phyloP scores from a whole-genome alignment of 2,329 filamentous ascomycete genomes.

The Xenoacremonium recifei region DNA sequence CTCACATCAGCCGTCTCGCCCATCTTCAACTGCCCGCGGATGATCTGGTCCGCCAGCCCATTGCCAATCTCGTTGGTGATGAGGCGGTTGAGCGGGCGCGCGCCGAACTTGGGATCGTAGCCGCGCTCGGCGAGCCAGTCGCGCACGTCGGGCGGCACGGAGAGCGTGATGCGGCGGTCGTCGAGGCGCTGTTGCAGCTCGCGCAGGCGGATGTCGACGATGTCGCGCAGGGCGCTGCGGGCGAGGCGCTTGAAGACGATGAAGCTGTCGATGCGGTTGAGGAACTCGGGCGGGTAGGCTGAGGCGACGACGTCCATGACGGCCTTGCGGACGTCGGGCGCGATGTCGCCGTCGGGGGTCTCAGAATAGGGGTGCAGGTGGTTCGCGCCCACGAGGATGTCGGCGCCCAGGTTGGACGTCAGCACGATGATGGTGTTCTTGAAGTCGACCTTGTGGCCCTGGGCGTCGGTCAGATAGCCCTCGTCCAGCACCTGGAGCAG shows the following conservation, averaged over 20 bases:
- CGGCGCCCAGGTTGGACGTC: constrained; percentile 90
- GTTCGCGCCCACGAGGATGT: constrained; percentile 81
- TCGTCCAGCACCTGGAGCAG: constrained; percentile 94
- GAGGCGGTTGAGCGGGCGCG: constrained; percentile 83
- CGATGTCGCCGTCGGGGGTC: constrained; percentile 65
- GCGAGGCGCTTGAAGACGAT: constrained; percentile 92
- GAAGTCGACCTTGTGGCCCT: constrained; percentile 97
- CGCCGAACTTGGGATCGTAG: constrained; percentile 90
- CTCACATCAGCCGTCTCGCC: constrained; percentile 72
- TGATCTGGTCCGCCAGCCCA: constrained; percentile 85
- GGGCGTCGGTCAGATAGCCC: constrained; percentile 90
- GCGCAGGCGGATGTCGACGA: constrained; percentile 85
- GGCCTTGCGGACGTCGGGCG: constrained; percentile 68
- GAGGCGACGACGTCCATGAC: constrained; percentile 85
- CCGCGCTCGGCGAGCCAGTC: constrained; percentile 86
- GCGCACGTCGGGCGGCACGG: constrained; percentile 69
- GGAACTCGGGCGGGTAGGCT: constrained; percentile 84
- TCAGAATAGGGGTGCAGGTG: constrained; percentile 62
- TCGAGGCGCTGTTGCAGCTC: constrained; percentile 83
- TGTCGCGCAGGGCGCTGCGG: constrained; percentile 75
- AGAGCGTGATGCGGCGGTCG: constrained; percentile 77
- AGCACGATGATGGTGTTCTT: constrained; percentile 94
- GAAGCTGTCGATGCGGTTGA: constrained; percentile 95
- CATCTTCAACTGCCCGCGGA: constrained; percentile 74
- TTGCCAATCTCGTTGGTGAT: constrained; percentile 91